Conservation (phyloP, 805 yeast species). For the Wickerhamiella occidentalis region DNA sequence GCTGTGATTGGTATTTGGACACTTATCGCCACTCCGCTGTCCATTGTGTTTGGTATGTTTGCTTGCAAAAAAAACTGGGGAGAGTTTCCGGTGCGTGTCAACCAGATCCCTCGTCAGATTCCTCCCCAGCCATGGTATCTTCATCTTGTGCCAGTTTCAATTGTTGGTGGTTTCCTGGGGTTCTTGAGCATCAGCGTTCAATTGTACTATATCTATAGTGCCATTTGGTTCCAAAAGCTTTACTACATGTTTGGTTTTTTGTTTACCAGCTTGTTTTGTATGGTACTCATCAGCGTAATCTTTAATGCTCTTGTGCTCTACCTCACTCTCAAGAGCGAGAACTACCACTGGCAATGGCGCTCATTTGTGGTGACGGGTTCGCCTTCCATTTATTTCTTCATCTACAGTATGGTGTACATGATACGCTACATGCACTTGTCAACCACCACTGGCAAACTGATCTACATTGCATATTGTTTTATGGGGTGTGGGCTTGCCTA, state of each 20-base stretch:
- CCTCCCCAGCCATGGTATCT: constrained; percentile 84
- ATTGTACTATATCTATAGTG: constrained; percentile 80
- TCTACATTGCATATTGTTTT: constrained; percentile 73
- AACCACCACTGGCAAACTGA: constrained; percentile 61
- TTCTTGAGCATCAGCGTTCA: constrained; percentile 92
- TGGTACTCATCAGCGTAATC: constrained; percentile 68
- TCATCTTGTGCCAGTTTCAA: constrained; percentile 49
- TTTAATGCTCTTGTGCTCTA: constrained; percentile 73
- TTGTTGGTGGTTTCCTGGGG: constrained; percentile 83
- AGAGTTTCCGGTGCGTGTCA: constrained; percentile 73
- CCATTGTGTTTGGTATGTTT: constrained; percentile 68
- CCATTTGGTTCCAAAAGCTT: constrained; percentile 86
- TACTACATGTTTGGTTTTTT: constrained; percentile 97
- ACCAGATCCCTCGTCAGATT: constrained; percentile 92
- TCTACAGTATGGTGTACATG: constrained; percentile 57
- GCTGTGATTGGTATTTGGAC: constrained; percentile 80
- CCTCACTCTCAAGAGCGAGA: constrained; percentile 76
- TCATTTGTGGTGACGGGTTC: constrained; percentile 80
- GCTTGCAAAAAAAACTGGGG: constrained; percentile 51
- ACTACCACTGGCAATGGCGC: constrained; percentile 97
- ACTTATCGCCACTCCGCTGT: constrained; percentile 68
- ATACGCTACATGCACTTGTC: constrained; percentile 45
- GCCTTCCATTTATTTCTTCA: constrained; percentile 68
- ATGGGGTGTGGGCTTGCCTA: constrained; percentile 61
- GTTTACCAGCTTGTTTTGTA: constrained; percentile 73